Percentiles rank a stretch among this genome's conserved stretches.
These are phyloP conservation scores for Fusarium poae DNA, from an alignment of 2,329 filamentous ascomycete genomes.

Conservation along the genomic window DNA sequence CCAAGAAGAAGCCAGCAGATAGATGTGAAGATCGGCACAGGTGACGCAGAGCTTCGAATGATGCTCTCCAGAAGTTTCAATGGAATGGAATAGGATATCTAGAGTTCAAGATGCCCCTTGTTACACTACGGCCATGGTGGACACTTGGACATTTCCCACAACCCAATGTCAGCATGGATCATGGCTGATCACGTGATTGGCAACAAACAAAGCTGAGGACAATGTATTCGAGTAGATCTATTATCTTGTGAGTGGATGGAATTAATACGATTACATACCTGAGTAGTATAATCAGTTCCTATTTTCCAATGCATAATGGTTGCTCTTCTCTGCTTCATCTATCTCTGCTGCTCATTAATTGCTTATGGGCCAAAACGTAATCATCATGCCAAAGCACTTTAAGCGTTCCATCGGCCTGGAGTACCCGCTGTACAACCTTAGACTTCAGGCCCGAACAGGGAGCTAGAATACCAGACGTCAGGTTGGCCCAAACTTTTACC, in stretches of 20 bases:
- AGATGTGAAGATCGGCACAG: not conserved
- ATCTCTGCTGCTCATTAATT: not conserved
- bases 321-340: not conserved
- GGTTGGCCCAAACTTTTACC: constrained; percentile 50
- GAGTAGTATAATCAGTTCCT: too few relatives aligned
- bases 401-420: constrained; percentile 1
- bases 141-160: constrained; percentile 49
- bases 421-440: constrained; percentile 49
- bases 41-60: constrained; percentile 27
- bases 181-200: constrained; percentile 28
- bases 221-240: not conserved
- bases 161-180: constrained; percentile 44
- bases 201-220: not conserved
- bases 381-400: constrained; percentile 1
- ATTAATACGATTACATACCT: not conserved
- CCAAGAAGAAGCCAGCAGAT: constrained; percentile 33
- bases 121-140: constrained; percentile 46
- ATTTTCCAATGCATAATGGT: not conserved
- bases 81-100: constrained; percentile 20
- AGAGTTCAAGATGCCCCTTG: constrained; percentile 44
- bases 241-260: not conserved
- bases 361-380: not conserved
- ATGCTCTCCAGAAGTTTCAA: constrained; percentile 28
- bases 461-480: constrained; percentile 36
- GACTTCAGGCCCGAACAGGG: constrained; percentile 52